phyloP scores from a whole-genome alignment of 2,329 filamentous ascomycete genomes.

The Tolypocladium pustulatum region DNA sequence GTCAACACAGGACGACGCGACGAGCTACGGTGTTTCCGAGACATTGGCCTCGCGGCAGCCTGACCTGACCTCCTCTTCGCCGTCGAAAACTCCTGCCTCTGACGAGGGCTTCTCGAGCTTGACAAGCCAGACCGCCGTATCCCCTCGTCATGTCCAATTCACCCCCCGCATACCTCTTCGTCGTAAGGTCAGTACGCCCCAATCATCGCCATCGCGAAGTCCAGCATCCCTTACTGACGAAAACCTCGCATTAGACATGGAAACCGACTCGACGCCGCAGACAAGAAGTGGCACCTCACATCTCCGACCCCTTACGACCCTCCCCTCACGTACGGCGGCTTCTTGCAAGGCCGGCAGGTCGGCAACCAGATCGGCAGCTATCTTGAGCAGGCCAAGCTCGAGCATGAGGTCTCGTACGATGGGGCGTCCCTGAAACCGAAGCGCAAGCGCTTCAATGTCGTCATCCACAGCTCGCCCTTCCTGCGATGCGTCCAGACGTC shows the following conservation, averaged over 20 bases:
- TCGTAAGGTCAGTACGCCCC: conserved; percentile 25
- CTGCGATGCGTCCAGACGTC: conserved; percentile 88
- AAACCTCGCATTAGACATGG: conserved; percentile 56
- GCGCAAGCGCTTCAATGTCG: conserved; percentile 60
- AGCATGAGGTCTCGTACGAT: conserved; percentile 23
- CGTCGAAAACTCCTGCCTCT: background rate
- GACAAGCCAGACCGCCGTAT: background rate
- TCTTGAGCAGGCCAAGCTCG: conserved; percentile 39
- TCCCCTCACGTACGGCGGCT: conserved; percentile 88
- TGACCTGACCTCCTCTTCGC: background rate
- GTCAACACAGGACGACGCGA: background rate
- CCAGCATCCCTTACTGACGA: background rate
- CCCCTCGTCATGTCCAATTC: conserved; percentile 2
- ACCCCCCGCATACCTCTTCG: conserved; percentile 30
- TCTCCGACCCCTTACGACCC: conserved; percentile 93
- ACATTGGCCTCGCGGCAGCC: background rate
- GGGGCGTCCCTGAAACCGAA: conserved; percentile 15
- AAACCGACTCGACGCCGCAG: conserved; percentile 83
- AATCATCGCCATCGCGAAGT: background rate
- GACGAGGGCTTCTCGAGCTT: background rate
- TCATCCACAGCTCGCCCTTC: conserved; percentile 91
- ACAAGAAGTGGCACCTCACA: conserved; percentile 89
- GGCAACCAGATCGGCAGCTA: conserved; percentile 77
- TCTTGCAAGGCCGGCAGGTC: conserved; percentile 74
- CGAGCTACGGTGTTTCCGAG: background rate